Conservation (phyloP, 352 stramenopile genomes). For the Peronospora farinosa region DNA sequence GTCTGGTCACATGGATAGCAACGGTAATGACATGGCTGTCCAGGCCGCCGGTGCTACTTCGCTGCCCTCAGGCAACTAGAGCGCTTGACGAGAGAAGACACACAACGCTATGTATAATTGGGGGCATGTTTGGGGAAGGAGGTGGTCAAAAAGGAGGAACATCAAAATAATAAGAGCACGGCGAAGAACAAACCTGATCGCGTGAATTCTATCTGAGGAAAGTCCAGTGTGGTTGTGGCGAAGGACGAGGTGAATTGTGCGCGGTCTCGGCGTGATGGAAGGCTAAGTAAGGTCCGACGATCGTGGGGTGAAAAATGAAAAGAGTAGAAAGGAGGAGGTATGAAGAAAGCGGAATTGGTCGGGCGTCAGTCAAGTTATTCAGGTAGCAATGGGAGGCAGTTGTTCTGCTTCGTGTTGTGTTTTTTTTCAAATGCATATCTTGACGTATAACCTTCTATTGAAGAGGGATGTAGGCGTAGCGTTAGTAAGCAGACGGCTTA, state of each 20-base stretch:
- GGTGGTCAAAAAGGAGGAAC: constrained; percentile 13
- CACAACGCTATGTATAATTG: constrained; percentile 36
- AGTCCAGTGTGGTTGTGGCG: constrained; percentile 15
- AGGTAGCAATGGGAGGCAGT: background rate
- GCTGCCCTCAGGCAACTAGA: constrained; percentile 38
- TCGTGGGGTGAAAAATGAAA: constrained; percentile 13
- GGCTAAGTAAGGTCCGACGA: constrained; percentile 1
- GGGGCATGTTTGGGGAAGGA: constrained; percentile 28
- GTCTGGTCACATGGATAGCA: constrained; percentile 47
- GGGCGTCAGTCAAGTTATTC: constrained; percentile 9
- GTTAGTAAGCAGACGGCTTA: no score
- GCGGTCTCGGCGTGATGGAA: constrained; percentile 2
- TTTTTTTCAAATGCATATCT: background rate
- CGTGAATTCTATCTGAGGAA: constrained; percentile 10
- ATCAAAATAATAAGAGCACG: constrained; percentile 9
- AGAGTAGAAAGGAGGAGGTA: constrained; percentile 21
- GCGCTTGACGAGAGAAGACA: constrained; percentile 14
- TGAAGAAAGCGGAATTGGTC: constrained; percentile 16
- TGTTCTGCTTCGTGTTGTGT: background rate
- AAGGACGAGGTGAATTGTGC: constrained; percentile 5
- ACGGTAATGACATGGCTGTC: constrained; percentile 37
- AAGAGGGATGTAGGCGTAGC: no score
- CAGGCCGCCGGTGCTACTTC: constrained; percentile 29
- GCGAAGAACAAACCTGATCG: constrained; percentile 18
- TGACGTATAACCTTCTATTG: no score